phyloP scores from a whole-genome alignment of 2,329 filamentous ascomycete species.

The Rhinocladiella similis region DNA sequence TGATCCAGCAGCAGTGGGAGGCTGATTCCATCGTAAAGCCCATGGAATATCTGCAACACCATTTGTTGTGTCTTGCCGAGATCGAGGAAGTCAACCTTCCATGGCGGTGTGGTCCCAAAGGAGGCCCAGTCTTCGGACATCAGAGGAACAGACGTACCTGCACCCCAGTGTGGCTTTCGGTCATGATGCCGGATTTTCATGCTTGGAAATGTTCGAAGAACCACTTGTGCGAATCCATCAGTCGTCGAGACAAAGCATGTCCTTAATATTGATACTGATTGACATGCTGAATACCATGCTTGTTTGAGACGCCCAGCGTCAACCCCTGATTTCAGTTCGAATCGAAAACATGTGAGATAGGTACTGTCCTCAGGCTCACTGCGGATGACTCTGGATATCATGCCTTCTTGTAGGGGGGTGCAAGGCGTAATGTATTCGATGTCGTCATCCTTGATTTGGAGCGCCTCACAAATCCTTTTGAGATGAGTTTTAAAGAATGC shows the following conservation, averaged over 20 bases:
- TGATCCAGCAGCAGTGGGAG: slow-evolving; percentile 65
- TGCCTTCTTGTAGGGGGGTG: slow-evolving; percentile 82
- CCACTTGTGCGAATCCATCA: slow-evolving; percentile 75
- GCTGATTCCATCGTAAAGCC: slow-evolving; percentile 81
- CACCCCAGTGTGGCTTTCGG: not conserved
- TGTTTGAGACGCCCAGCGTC: slow-evolving; percentile 50
- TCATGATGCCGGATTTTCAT: slow-evolving; percentile 38
- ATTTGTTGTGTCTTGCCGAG: slow-evolving; percentile 42
- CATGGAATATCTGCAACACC: slow-evolving; percentile 76
- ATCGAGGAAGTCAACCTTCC: slow-evolving; percentile 36
- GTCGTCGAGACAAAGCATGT: slow-evolving; percentile 71
- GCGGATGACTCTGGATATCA: slow-evolving; percentile 70
- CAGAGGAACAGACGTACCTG: slow-evolving; percentile 48
- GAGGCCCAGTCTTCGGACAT: slow-evolving; percentile 53
- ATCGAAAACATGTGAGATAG: slow-evolving; percentile 77
- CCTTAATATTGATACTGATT: slow-evolving; percentile 64
- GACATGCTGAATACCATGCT: slow-evolving; percentile 60
- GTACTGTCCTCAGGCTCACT: slow-evolving; percentile 51
- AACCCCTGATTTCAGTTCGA: slow-evolving; percentile 52
- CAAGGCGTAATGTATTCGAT: slow-evolving; percentile 79
- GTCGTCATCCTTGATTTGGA: slow-evolving; percentile 53
- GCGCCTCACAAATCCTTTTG: slow-evolving; percentile 50
- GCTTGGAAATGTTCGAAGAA: slow-evolving; percentile 34
- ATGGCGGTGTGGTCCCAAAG: slow-evolving; percentile 35
- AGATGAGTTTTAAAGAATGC: slow-evolving; percentile 65